Evolutionary conservation across 2,329 filamentous ascomycete genomes (phyloP).

Genomic region (Fusarium veterinarium): DNA sequence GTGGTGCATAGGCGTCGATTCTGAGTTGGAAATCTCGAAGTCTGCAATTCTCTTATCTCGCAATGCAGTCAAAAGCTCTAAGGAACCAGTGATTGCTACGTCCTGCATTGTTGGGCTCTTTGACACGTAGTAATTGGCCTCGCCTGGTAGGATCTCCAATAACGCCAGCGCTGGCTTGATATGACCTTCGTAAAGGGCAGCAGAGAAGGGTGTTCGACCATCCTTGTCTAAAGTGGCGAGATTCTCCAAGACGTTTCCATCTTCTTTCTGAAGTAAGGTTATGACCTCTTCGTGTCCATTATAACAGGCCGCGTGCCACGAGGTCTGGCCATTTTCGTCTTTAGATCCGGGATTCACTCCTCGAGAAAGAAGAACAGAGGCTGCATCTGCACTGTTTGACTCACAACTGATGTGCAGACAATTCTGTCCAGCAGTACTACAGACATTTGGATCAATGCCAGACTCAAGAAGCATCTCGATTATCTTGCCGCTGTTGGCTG

Average conservation of each 20-base stretch:
- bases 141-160: not conserved
- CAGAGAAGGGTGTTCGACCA: not conserved
- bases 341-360: no score
- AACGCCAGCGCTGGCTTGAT: not conserved
- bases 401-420: no score
- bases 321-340: no score
- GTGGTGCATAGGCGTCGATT: not conserved
- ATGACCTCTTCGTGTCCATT: not conserved
- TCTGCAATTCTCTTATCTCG: not conserved
- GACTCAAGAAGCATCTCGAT: no score
- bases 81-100: not conserved
- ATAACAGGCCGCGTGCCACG: no score
- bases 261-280: not conserved
- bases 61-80: not conserved
- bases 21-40: fast-evolving
- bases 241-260: not conserved
- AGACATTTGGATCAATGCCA: no score
- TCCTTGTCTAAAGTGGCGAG: fast-evolving
- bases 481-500: no score
- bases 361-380: no score
- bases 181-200: not conserved
- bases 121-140: not conserved
- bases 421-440: no score
- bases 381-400: no score
- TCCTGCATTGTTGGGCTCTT: not conserved